These are phyloP conservation scores for Plasmopara muralis DNA, from an alignment of 352 stramenopile species.

Conservation along the genomic window DNA sequence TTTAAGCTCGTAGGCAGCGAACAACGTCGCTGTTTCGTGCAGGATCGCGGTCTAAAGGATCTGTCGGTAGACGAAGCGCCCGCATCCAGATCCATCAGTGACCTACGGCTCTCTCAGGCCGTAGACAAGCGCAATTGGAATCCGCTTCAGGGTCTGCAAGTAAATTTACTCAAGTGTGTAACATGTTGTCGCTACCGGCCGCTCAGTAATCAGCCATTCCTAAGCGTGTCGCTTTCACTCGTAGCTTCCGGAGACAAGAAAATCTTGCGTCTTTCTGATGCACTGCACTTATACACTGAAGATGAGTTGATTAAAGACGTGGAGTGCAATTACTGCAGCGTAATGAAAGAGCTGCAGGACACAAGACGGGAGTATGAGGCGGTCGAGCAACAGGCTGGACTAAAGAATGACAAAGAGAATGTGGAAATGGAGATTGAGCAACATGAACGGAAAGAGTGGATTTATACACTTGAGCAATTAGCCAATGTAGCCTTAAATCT, in stretches of 20 bases:
- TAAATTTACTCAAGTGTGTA: conserved; percentile 74
- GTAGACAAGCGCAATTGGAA: conserved; percentile 69
- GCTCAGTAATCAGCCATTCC: conserved; percentile 69
- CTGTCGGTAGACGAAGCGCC: conserved; percentile 19
- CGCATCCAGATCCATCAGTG: conserved; percentile 49
- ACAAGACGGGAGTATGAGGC: conserved; percentile 29
- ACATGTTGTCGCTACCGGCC: conserved; percentile 57
- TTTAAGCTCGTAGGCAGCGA: conserved; percentile 74
- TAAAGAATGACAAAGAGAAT: too few relatives aligned
- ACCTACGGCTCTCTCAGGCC: conserved; percentile 53
- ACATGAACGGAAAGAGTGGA: conserved; percentile 18
- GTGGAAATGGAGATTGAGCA: neutral
- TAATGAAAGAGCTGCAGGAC: conserved; percentile 40
- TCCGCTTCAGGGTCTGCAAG: conserved; percentile 65
- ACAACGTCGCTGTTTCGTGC: conserved; percentile 40
- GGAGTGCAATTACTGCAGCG: conserved; percentile 70
- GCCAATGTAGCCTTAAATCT: conserved; percentile 19
- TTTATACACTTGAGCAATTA: conserved; percentile 52
- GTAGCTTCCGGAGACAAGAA: conserved; percentile 29
- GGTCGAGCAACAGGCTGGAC: conserved; percentile 31
- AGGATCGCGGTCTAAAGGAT: conserved; percentile 50
- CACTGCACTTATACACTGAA: conserved; percentile 57
- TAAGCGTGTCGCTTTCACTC: conserved; percentile 74
- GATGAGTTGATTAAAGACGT: conserved; percentile 65
- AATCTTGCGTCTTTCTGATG: conserved; percentile 41